Conservation (phyloP, 1,284 basidiomycete species). For the Apiotrichum brassicae region DNA sequence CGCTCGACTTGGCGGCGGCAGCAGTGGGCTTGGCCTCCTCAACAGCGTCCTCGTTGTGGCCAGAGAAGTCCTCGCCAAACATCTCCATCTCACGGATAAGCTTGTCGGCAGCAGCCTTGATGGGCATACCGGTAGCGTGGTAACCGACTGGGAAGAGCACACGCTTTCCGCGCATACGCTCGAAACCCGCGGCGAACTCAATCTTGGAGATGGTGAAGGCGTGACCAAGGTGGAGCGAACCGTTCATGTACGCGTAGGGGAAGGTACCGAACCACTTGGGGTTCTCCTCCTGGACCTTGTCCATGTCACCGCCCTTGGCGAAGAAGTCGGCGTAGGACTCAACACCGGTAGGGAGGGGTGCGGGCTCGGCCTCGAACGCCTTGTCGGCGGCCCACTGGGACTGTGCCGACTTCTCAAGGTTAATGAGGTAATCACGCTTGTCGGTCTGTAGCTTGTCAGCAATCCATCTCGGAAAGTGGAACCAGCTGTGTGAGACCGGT, state of each 20-base stretch:
- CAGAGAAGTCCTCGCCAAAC: slow-evolving; percentile 85
- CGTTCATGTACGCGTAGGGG: slow-evolving; percentile 98
- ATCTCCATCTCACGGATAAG: slow-evolving; percentile 95
- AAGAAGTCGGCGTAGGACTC: slow-evolving; percentile 55
- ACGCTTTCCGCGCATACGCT: slow-evolving; percentile 90
- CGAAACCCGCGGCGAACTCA: slow-evolving; percentile 92
- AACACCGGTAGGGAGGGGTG: slow-evolving; percentile 59
- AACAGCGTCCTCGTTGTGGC: slow-evolving; percentile 48
- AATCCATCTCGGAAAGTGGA: too few species aligned
- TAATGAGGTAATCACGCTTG: slow-evolving; percentile 81
- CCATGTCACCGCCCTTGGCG: slow-evolving; percentile 48
- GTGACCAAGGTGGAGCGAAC: slow-evolving; percentile 92
- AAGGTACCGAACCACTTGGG: slow-evolving; percentile 98
- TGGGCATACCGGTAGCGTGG: slow-evolving; percentile 97
- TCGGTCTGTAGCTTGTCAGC: too few species aligned
- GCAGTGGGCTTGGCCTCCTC: slow-evolving; percentile 31
- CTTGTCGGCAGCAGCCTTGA: slow-evolving; percentile 96
- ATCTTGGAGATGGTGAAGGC: slow-evolving; percentile 98
- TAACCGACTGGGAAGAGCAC: slow-evolving; percentile 93
- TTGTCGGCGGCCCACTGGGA: slow-evolving; percentile 59
- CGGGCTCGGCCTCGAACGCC: slow-evolving; percentile 76
- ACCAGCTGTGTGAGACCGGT: too few species aligned
- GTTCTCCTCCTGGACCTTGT: slow-evolving; percentile 55
- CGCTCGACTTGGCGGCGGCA: slow-evolving; percentile 15
- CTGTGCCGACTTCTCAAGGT: slow-evolving; percentile 79